Evolutionary conservation across 441 rosid species (phyloP).

Genomic region (Erodium texanum): DNA sequence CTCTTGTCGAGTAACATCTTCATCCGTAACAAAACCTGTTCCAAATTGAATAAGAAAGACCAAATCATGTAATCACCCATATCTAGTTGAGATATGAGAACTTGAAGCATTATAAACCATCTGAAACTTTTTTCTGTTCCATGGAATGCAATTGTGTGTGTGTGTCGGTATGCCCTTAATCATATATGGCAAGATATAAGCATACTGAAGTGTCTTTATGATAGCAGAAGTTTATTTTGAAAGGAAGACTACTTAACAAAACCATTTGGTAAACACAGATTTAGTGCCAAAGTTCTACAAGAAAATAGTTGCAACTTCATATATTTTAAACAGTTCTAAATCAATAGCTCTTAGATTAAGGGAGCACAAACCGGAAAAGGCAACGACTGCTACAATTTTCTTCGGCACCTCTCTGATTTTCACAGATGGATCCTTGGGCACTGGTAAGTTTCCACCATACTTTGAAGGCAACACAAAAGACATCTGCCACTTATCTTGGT

Average conservation of each 20-base stretch:
- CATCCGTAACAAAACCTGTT: slow-evolving; percentile 77
- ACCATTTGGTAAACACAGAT: neutral
- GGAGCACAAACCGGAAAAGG: slow-evolving; percentile 56
- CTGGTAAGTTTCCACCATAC: slow-evolving; percentile 67
- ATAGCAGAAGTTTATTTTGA: neutral
- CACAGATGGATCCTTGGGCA: slow-evolving; percentile 64
- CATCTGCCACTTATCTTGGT: slow-evolving; percentile 71
- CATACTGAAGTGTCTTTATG: neutral
- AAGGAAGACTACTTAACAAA: neutral
- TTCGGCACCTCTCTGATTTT: slow-evolving; percentile 59
- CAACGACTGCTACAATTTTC: slow-evolving; percentile 61
- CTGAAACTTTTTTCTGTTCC: neutral
- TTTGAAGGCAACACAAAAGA: slow-evolving; percentile 87
- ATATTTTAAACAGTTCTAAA: neutral
- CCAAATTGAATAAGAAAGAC: neutral
- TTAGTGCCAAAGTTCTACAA: neutral
- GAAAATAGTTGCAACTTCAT: neutral
- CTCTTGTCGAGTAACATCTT: slow-evolving; percentile 59
- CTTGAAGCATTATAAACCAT: neutral
- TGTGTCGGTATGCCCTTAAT: neutral
- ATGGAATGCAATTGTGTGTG: neutral
- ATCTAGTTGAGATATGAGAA: neutral
- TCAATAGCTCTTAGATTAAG: neutral
- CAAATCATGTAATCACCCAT: neutral
- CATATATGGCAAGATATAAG: neutral